Percentiles rank a stretch among this genome's conserved stretches.
These are phyloP conservation scores for Didymella exigua DNA, from an alignment of 2,329 filamentous ascomycete genomes.

Conservation along the genomic window DNA sequence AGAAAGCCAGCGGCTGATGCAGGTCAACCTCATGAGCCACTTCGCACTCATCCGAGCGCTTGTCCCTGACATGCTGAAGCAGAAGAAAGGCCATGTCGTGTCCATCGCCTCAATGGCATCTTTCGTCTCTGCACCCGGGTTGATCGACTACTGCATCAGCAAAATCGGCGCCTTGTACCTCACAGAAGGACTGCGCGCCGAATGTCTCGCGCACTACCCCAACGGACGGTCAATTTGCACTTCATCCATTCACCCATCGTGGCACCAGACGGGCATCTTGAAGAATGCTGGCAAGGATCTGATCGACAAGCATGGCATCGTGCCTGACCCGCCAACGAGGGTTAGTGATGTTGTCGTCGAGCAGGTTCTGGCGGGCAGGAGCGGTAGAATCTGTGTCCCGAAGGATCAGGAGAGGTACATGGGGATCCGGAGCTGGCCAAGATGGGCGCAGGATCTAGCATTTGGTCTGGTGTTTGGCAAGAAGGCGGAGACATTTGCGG, in stretches of 20 bases:
- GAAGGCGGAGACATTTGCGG: background rate
- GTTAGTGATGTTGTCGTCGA: slow-evolving; percentile 31
- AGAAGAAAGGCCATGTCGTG: slow-evolving; percentile 40
- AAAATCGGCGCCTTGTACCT: slow-evolving; percentile 39
- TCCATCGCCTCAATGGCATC: slow-evolving; percentile 40
- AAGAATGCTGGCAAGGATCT: slow-evolving; percentile 24
- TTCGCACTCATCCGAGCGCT: slow-evolving; percentile 38
- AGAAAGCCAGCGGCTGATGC: slow-evolving; percentile 33
- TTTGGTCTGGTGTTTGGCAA: slow-evolving; percentile 20
- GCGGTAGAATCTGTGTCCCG: slow-evolving; percentile 32
- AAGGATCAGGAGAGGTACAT: slow-evolving; percentile 18
- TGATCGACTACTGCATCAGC: slow-evolving; percentile 39
- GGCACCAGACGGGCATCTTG: slow-evolving; percentile 36
- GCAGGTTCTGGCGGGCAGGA: slow-evolving; percentile 32
- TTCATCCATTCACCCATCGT: slow-evolving; percentile 35
- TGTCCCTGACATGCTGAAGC: slow-evolving; percentile 37
- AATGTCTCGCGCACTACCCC: slow-evolving; percentile 33
- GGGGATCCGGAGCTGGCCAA: slow-evolving; percentile 26
- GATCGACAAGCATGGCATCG: slow-evolving; percentile 19
- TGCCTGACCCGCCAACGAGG: slow-evolving; percentile 24
- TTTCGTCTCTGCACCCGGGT: slow-evolving; percentile 27
- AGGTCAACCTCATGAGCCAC: slow-evolving; percentile 40
- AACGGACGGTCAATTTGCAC: slow-evolving; percentile 36
- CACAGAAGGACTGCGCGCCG: slow-evolving; percentile 38
- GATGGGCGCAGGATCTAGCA: slow-evolving; percentile 35